These are phyloP conservation scores for Lasiosphaeria hispida DNA, from an alignment of 495 filamentous ascomycete genomes.

Conservation along the genomic window DNA sequence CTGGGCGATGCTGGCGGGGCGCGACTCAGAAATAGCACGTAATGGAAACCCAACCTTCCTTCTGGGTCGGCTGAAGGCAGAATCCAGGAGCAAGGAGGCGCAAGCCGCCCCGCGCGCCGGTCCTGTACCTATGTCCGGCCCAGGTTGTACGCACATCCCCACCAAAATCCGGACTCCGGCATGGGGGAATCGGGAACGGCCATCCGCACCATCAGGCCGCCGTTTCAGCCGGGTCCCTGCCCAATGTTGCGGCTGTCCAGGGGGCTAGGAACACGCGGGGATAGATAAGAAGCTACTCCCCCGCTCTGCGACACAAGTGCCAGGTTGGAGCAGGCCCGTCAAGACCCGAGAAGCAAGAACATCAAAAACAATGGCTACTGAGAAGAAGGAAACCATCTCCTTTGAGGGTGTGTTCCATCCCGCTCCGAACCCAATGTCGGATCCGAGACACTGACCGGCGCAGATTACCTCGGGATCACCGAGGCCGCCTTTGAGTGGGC, in stretches of 20 bases:
- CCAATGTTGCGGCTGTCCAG: not conserved
- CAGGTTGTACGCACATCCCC: conserved; percentile 30
- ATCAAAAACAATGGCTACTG: conserved; percentile 22
- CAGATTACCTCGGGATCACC: conserved; percentile 53
- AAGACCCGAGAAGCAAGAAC: not conserved
- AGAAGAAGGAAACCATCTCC: conserved; percentile 25
- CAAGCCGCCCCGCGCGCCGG: conserved; percentile 8
- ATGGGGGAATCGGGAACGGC: conserved; percentile 9
- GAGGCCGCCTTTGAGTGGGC: conserved; percentile 70
- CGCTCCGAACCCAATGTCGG: not conserved
- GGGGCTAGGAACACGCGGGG: not conserved
- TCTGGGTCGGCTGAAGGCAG: too few species aligned
- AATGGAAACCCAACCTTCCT: too few species aligned
- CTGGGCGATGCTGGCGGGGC: too few species aligned
- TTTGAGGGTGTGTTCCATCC: conserved; percentile 29
- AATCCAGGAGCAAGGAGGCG: not conserved
- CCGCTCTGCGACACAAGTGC: not conserved
- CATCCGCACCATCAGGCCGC: not conserved
- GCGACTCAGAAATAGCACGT: too few species aligned
- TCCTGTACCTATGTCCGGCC: not conserved
- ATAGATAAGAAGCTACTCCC: conserved; percentile 8
- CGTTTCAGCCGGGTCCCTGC: conserved; percentile 12
- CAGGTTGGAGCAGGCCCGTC: not conserved
- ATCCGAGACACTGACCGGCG: conserved; percentile 8
- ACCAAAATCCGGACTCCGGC: conserved; percentile 27